phyloP scores from a whole-genome alignment of 345 rosid genomes.

The Hevea brasiliensis region DNA sequence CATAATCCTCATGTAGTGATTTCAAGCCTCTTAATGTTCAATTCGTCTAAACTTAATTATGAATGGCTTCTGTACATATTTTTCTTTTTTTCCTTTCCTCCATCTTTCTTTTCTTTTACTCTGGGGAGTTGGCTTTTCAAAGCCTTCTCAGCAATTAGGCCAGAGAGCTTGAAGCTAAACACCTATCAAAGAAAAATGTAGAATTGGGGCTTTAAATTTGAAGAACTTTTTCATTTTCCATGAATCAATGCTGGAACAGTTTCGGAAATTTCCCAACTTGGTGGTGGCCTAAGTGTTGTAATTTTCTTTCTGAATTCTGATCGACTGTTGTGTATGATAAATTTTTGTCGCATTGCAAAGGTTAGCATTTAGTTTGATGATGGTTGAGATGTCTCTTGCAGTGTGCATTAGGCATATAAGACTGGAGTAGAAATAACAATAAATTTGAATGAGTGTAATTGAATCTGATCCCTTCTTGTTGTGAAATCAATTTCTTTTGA shows the following conservation, averaged over 20 bases:
- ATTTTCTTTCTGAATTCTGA: neutral
- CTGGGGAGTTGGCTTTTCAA: constrained; percentile 28
- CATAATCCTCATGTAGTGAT: constrained; percentile 31
- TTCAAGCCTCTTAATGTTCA: constrained; percentile 25
- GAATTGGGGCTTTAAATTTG: constrained; percentile 39
- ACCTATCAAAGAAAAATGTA: constrained; percentile 25
- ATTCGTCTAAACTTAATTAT: constrained; percentile 2
- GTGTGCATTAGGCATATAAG: neutral
- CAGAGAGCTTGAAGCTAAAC: constrained; percentile 10
- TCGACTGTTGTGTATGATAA: neutral
- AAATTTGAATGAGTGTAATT: neutral
- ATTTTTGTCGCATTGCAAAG: neutral
- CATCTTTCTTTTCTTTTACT: neutral
- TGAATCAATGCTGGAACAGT: constrained; percentile 25
- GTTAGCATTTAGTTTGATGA: neutral
- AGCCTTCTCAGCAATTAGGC: constrained; percentile 19
- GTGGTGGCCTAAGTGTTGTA: neutral
- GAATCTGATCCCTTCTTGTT: neutral
- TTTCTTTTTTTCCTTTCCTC: neutral
- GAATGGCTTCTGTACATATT: constrained; percentile 63
- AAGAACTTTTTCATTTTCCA: constrained; percentile 31
- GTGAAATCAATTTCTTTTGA: constrained; percentile 10
- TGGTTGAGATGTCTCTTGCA: neutral
- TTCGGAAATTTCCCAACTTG: constrained; percentile 2
- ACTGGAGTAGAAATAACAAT: neutral